These are phyloP conservation scores for Silene conica DNA, from an alignment of 148 eudicot species.

Conservation along the genomic window DNA sequence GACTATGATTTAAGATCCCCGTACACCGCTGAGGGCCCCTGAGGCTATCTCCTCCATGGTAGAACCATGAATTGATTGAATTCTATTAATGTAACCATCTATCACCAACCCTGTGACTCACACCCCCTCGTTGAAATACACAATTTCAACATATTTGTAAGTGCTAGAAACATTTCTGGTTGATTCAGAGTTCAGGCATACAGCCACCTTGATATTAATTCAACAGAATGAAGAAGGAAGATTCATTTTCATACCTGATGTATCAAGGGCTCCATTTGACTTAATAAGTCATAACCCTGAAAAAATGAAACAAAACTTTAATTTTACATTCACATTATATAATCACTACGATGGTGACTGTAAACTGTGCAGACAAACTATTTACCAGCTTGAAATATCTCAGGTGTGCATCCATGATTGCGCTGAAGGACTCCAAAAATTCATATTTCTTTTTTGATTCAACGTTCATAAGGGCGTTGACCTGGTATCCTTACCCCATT, in stretches of 20 bases:
- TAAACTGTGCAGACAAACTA: slow-evolving; percentile 3
- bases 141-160: background rate
- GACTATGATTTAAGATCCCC: too few relatives aligned
- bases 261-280: slow-evolving; percentile 90
- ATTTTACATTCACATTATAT: slow-evolving; percentile 9
- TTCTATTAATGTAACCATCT: too few relatives aligned
- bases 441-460: slow-evolving; percentile 94
- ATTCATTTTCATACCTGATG: slow-evolving; percentile 56
- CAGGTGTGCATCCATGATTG: slow-evolving; percentile 97
- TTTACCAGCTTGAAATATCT: slow-evolving; percentile 87
- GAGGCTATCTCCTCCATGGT: too few relatives aligned
- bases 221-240: background rate
- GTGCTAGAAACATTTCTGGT: background rate
- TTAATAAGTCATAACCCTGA: slow-evolving; percentile 81
- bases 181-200: background rate
- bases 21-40: too few relatives aligned
- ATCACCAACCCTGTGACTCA: background rate
- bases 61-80: too few relatives aligned
- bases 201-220: background rate
- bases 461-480: slow-evolving; percentile 73
- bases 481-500: slow-evolving; percentile 67
- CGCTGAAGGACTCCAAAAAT: slow-evolving; percentile 86
- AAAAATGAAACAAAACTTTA: slow-evolving; percentile 25
- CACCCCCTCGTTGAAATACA: background rate
- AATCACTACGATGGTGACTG: slow-evolving; percentile 4